These are phyloP conservation scores for Rhizopogon salebrosus DNA, from an alignment of 768 basidiomycete genomes.

Conservation along the genomic window DNA sequence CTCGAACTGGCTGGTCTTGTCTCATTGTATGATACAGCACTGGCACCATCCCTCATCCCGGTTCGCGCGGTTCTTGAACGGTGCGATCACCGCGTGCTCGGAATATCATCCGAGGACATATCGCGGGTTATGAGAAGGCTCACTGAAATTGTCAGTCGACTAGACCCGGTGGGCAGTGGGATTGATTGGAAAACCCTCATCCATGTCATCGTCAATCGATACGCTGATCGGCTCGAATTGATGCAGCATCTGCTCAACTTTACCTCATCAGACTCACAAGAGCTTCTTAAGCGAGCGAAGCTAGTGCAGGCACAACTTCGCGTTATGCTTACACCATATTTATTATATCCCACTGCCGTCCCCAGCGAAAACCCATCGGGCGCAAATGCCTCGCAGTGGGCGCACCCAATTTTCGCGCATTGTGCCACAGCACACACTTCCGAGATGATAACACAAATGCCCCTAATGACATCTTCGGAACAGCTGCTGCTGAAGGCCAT, in stretches of 20 bases:
- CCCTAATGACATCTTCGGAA: conserved; percentile 8
- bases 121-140: conserved; percentile 4
- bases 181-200: conserved; percentile 39
- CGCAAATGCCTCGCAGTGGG: conserved; percentile 4
- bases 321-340: conserved; percentile 11
- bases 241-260: conserved; percentile 31
- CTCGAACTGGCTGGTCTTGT: conserved; percentile 16
- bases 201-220: conserved; percentile 34
- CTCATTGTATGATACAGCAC: conserved; percentile 22
- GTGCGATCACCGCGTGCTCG: conserved; percentile 14
- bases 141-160: background rate
- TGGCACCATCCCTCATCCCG: conserved; percentile 13
- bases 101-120: conserved; percentile 10
- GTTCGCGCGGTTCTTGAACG: conserved; percentile 11
- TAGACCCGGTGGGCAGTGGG: conserved; percentile 18
- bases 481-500: conserved; percentile 7
- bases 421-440: conserved; percentile 8
- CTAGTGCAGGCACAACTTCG: conserved; percentile 15
- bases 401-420: conserved; percentile 2
- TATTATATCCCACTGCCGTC: conserved; percentile 6
- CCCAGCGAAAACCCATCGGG: conserved; percentile 1
- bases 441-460: background rate
- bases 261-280: conserved; percentile 7
- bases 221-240: conserved; percentile 37
- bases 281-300: conserved; percentile 4